These are phyloP conservation scores for Miscanthus lutarioriparius DNA, from an alignment of 176 grass and related monocot genomes.

Conservation along the genomic window DNA sequence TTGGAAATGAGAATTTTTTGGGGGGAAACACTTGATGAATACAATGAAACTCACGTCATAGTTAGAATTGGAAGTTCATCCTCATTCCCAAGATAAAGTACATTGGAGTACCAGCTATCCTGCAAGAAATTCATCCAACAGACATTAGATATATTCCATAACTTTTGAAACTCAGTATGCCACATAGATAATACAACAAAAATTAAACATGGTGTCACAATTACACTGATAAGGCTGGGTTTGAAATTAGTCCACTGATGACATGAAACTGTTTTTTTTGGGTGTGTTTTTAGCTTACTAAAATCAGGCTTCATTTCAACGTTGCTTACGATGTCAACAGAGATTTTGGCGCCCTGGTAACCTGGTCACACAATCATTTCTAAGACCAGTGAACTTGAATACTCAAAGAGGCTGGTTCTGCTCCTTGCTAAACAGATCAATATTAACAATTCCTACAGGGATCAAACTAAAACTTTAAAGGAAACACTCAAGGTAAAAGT, in stretches of 20 bases:
- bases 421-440: slow-evolving; percentile 23
- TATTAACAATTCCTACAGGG: slow-evolving; percentile 9
- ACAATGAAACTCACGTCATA: slow-evolving; percentile 59
- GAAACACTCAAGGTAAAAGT: slow-evolving; percentile 16
- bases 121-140: slow-evolving; percentile 47
- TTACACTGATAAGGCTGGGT: neutral
- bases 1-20: neutral
- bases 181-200: neutral
- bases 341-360: neutral
- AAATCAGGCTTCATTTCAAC: neutral
- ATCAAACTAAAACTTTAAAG: slow-evolving; percentile 19
- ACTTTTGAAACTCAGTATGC: neutral
- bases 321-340: neutral
- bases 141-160: slow-evolving; percentile 7
- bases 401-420: neutral
- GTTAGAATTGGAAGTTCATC: slow-evolving; percentile 84
- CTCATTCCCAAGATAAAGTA: slow-evolving; percentile 79
- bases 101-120: slow-evolving; percentile 84
- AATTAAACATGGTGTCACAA: slow-evolving; percentile 9
- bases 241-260: neutral
- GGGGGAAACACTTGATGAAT: neutral
- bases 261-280: neutral
- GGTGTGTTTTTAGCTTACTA: neutral
- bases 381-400: slow-evolving; percentile 10
- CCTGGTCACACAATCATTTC: neutral